phyloP scores from a whole-genome alignment of 768 basidiomycete genomes.

The Grammothele lineata region DNA sequence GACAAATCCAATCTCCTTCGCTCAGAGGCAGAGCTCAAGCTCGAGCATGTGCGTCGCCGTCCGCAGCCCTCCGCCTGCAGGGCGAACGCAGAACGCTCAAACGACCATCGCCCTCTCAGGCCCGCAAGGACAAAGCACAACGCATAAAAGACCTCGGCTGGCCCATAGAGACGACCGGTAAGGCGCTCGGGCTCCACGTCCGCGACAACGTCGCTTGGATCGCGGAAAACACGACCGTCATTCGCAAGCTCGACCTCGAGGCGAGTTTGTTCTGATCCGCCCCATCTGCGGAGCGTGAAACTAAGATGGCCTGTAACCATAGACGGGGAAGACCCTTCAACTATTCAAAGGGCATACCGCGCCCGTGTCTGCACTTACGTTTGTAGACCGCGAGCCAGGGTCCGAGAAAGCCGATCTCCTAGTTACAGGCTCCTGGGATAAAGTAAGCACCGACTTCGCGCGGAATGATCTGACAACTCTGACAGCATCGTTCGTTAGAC shows the following conservation, averaged over 20 bases:
- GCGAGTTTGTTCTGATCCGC: too few relatives aligned
- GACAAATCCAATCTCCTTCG: constrained; percentile 55
- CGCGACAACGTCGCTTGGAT: constrained; percentile 73
- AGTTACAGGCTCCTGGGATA: constrained; percentile 95
- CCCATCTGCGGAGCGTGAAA: too few relatives aligned
- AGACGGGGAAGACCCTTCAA: constrained; percentile 80
- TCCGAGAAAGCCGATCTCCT: constrained; percentile 48
- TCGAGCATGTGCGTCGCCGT: constrained; percentile 47
- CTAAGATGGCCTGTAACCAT: too few relatives aligned
- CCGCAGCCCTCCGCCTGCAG: neutral
- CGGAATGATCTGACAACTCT: constrained; percentile 3
- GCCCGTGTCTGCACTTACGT: constrained; percentile 81
- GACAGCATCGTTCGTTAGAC: constrained; percentile 42
- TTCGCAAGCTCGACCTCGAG: constrained; percentile 72
- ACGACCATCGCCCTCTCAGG: constrained; percentile 34
- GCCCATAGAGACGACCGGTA: constrained; percentile 74
- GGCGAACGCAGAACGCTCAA: neutral
- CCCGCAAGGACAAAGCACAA: constrained; percentile 69
- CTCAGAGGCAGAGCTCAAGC: constrained; percentile 64
- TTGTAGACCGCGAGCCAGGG: constrained; percentile 43
- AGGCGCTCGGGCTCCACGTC: constrained; percentile 68
- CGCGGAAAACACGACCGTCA: constrained; percentile 78
- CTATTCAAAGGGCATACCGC: constrained; percentile 82
- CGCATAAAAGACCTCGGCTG: constrained; percentile 67
- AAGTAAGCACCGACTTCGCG: constrained; percentile 33